Percentiles rank a stretch among this genome's conserved stretches.
phyloP scores from a whole-genome alignment of 2,329 filamentous ascomycete species.

The Curvularia spicifera region DNA sequence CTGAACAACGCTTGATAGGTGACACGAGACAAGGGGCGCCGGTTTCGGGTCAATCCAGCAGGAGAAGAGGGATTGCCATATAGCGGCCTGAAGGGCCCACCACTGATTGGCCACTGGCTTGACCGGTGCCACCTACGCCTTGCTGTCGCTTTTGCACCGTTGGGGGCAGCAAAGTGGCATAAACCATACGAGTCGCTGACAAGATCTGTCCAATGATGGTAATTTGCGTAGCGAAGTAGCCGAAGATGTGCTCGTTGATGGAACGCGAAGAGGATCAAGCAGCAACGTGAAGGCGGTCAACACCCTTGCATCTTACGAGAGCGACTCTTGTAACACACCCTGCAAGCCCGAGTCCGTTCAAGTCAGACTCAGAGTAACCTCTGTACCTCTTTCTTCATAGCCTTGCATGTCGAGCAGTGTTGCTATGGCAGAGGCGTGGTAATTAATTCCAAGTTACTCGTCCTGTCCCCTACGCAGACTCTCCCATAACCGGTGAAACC shows the following conservation, averaged over 20 bases:
- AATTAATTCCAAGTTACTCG: neutral
- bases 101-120: constrained; percentile 19
- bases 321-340: neutral
- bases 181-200: neutral
- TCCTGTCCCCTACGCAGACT: neutral
- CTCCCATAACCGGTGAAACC: no score
- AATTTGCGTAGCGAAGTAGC: neutral
- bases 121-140: constrained; percentile 15
- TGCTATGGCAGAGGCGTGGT: neutral
- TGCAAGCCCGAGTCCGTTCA: neutral
- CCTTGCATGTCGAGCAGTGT: neutral
- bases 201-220: neutral
- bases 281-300: neutral
- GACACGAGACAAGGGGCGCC: constrained; percentile 10
- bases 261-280: neutral
- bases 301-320: neutral
- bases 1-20: constrained; percentile 10
- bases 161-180: constrained; percentile 5
- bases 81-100: constrained; percentile 3
- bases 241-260: neutral
- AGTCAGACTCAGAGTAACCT: neutral
- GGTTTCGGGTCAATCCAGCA: constrained; percentile 13
- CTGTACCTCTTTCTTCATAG: neutral
- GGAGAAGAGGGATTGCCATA: constrained; percentile 9
- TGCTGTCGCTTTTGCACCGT: neutral